Evolutionary conservation across 768 basidiomycete species (phyloP).

Genomic region (Termitomyces bulborhizus): DNA sequence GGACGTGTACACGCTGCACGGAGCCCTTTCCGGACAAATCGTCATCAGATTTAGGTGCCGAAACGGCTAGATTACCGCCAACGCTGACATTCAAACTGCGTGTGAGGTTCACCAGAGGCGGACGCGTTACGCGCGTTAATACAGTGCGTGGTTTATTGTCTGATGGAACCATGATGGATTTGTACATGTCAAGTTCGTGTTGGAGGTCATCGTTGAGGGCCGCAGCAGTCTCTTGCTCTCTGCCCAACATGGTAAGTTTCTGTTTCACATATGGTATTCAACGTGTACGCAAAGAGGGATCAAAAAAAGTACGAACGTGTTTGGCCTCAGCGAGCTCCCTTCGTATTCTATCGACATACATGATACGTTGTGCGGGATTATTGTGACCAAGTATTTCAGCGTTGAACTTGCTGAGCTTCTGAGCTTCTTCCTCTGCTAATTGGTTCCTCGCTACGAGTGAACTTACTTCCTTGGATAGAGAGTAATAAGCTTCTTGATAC

Average conservation of each 20-base stretch:
- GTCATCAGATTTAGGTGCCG: neutral
- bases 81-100: constrained; percentile 27
- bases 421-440: constrained; percentile 75
- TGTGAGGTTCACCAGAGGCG: constrained; percentile 39
- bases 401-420: constrained; percentile 72
- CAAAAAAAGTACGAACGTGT: constrained; percentile 47
- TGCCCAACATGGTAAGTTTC: constrained; percentile 42
- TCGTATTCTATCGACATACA: constrained; percentile 81
- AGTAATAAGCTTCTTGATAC: constrained; percentile 68
- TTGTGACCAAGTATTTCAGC: constrained; percentile 80
- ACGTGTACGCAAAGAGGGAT: neutral
- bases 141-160: constrained; percentile 49
- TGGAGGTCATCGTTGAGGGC: constrained; percentile 40
- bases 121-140: constrained; percentile 44
- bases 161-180: constrained; percentile 43
- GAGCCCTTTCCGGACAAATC: neutral
- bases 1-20: constrained; percentile 10
- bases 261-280: constrained; percentile 15
- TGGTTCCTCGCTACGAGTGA: constrained; percentile 63
- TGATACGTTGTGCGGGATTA: constrained; percentile 81
- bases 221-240: constrained; percentile 42
- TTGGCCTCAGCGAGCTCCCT: constrained; percentile 75
- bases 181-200: constrained; percentile 56
- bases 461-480: constrained; percentile 56
- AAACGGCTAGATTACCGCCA: neutral